A percentile compares a stretch with the other conserved stretches of the same genome.
Conservation (phyloP, 768 basidiomycete genomes). For the Suillus clintonianus region DNA sequence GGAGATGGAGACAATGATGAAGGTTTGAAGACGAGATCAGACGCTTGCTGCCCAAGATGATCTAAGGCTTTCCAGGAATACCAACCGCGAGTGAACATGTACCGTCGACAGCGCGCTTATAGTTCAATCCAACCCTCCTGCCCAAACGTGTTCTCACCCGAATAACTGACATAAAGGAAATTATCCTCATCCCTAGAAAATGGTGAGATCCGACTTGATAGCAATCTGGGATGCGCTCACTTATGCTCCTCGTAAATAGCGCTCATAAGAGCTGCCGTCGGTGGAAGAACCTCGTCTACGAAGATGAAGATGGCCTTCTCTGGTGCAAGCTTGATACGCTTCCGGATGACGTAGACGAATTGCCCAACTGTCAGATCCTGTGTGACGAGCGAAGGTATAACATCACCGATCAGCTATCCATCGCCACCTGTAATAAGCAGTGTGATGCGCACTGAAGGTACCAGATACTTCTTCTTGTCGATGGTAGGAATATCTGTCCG, state of each 20-base stretch:
- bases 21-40: conserved; percentile 8
- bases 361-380: conserved; percentile 97
- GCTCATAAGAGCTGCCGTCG: conserved; percentile 97
- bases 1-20: conserved; percentile 15
- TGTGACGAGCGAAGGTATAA: background rate
- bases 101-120: conserved; percentile 22
- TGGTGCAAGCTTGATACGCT: conserved; percentile 98
- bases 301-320: conserved; percentile 99
- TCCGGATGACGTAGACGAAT: conserved; percentile 99
- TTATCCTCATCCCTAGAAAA: conserved; percentile 90
- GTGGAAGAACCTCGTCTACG: conserved; percentile 97
- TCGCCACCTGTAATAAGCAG: conserved; percentile 9
- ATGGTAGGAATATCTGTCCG: conserved; percentile 98
- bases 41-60: conserved; percentile 26
- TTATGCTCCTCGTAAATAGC: conserved; percentile 99
- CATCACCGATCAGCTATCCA: conserved; percentile 27
- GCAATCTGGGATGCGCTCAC: conserved; percentile 48
- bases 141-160: conserved; percentile 97
- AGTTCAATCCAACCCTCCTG: conserved; percentile 32
- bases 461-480: conserved; percentile 99
- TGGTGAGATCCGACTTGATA: conserved; percentile 26
- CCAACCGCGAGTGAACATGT: conserved; percentile 13
- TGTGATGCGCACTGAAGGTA: conserved; percentile 77
- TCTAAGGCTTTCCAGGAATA: conserved; percentile 26
- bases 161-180: conserved; percentile 98